phyloP scores from a whole-genome alignment of 164 flowering plant species.

The Echeveria elegans region DNA sequence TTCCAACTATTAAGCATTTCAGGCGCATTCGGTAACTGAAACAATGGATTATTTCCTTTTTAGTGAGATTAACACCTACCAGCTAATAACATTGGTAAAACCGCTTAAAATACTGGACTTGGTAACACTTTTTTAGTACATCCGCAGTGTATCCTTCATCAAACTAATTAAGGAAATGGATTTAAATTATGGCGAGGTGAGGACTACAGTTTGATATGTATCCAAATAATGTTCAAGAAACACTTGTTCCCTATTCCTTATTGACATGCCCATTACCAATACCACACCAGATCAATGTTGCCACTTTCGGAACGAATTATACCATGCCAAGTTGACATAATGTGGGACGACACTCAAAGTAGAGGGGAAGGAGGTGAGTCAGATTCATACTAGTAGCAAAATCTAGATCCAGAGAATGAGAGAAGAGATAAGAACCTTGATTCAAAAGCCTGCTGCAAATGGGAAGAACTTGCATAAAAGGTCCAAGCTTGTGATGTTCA shows the following conservation, averaged over 20 bases:
- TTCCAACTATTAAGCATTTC: not conserved
- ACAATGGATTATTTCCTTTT: too few species aligned
- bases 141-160: too few species aligned
- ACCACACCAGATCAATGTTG: too few species aligned
- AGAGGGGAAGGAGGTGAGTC: too few species aligned
- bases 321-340: not conserved
- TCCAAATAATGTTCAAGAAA: not conserved
- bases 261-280: too few species aligned
- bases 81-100: too few species aligned
- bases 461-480: slow-evolving; percentile 90
- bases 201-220: not conserved
- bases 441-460: slow-evolving; percentile 78
- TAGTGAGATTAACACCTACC: too few species aligned
- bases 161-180: too few species aligned
- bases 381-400: not conserved
- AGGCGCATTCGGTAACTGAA: too few species aligned
- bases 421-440: slow-evolving; percentile 53
- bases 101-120: too few species aligned
- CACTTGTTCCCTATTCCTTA: too few species aligned
- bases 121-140: too few species aligned
- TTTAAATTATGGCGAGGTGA: not conserved
- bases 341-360: not conserved
- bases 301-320: not conserved
- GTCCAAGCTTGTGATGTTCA: slow-evolving; percentile 90
- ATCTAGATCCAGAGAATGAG: slow-evolving; percentile 1